These are phyloP conservation scores for Hanseniaspora mollemarum DNA, from an alignment of 805 yeast species.

Conservation along the genomic window DNA sequence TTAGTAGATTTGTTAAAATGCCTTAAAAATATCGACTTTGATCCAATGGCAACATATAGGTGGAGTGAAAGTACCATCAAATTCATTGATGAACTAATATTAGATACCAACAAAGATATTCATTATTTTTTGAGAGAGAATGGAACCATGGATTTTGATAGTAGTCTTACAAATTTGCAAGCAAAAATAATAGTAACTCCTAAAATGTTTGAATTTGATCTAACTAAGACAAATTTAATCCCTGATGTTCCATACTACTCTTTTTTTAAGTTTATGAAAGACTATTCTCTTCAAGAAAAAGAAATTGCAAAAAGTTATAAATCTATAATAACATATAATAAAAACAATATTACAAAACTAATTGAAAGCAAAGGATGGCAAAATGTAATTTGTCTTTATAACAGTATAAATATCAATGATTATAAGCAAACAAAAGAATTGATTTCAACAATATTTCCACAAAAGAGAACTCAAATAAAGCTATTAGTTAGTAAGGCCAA, in stretches of 20 bases:
- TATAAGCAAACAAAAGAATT: conserved; percentile 1
- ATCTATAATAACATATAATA: background rate
- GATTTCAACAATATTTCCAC: background rate
- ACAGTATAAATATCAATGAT: background rate
- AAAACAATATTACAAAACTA: conserved; percentile 4
- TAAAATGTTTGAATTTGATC: background rate
- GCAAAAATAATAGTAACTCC: background rate
- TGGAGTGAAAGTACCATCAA: background rate
- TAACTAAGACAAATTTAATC: background rate
- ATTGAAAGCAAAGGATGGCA: background rate
- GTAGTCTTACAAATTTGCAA: background rate
- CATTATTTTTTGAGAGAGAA: background rate
- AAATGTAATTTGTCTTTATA: background rate
- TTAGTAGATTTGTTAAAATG: background rate
- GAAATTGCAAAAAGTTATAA: background rate
- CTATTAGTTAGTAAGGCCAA: background rate
- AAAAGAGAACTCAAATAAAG: background rate
- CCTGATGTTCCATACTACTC: conserved; percentile 1
- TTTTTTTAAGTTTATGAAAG: background rate
- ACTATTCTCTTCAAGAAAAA: background rate
- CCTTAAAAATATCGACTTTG: background rate
- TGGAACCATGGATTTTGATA: background rate
- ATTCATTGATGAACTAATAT: background rate
- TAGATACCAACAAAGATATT: background rate
- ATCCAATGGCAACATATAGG: too few relatives aligned